phyloP scores from a whole-genome alignment of 495 filamentous ascomycete genomes.

The Lindgomyces ingoldianus region DNA sequence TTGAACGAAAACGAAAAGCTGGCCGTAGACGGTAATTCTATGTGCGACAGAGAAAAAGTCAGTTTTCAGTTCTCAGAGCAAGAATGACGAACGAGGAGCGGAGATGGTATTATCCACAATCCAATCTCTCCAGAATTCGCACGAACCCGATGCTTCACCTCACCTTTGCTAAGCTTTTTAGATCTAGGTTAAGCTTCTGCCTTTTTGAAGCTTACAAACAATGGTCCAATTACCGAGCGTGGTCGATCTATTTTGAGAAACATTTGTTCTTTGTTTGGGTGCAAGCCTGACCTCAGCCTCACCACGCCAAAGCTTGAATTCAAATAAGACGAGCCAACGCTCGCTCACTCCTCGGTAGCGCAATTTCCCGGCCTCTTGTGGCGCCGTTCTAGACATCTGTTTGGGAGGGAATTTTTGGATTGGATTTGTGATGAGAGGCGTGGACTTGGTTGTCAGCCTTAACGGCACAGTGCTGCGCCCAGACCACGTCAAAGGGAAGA shows the following conservation, averaged over 20 bases:
- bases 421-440: slow-evolving; percentile 19
- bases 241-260: slow-evolving; percentile 11
- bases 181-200: slow-evolving; percentile 10
- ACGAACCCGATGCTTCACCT: background rate
- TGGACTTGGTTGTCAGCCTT: background rate
- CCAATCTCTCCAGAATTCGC: background rate
- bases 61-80: too few species aligned
- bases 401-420: slow-evolving; percentile 17
- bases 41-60: too few species aligned
- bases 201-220: slow-evolving; percentile 25
- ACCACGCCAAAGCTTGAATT: slow-evolving; percentile 9
- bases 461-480: background rate
- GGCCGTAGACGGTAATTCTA: too few species aligned
- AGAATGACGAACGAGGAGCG: too few species aligned
- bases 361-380: background rate
- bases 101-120: background rate
- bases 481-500: background rate
- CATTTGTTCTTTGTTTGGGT: slow-evolving; percentile 3
- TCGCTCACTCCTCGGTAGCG: background rate
- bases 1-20: too few species aligned
- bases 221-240: slow-evolving; percentile 4
- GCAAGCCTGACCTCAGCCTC: slow-evolving; percentile 20
- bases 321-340: background rate
- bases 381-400: background rate
- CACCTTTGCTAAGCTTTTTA: slow-evolving; percentile 12